Percentiles rank a stretch among this genome's conserved stretches.
Evolutionary conservation across 441 rosid species (phyloP).

Genomic region (Sinapis alba): DNA sequence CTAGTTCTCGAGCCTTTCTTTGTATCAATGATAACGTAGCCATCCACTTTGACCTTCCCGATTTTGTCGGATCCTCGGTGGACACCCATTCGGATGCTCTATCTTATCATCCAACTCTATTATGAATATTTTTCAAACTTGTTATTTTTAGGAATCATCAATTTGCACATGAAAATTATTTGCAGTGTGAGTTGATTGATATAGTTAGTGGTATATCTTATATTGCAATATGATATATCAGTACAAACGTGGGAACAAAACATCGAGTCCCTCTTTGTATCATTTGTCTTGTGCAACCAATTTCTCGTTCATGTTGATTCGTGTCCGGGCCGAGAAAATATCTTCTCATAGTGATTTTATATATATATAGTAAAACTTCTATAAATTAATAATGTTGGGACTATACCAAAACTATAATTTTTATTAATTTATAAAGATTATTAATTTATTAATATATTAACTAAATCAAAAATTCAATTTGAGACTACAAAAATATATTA

Average conservation of each 20-base stretch:
- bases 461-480: too few relatives aligned
- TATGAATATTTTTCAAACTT: not conserved
- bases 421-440: too few relatives aligned
- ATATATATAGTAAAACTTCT: too few relatives aligned
- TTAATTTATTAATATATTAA: too few relatives aligned
- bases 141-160: not conserved
- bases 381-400: too few relatives aligned
- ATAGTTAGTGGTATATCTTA: not conserved
- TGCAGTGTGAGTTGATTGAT: not conserved
- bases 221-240: not conserved
- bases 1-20: not conserved
- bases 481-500: too few relatives aligned
- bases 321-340: not conserved
- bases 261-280: not conserved
- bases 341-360: not conserved
- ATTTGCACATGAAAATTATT: not conserved
- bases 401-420: too few relatives aligned
- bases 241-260: not conserved
- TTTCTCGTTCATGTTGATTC: not conserved
- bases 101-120: not conserved
- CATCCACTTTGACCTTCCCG: constrained; percentile 5
- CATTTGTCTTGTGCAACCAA: not conserved
- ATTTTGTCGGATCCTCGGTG: not conserved
- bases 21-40: not conserved
- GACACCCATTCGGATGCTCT: not conserved